A percentile compares a stretch with the other conserved stretches of the same genome.
phyloP scores from a whole-genome alignment of 2,329 filamentous ascomycete genomes.

The Teratosphaeria destructans region DNA sequence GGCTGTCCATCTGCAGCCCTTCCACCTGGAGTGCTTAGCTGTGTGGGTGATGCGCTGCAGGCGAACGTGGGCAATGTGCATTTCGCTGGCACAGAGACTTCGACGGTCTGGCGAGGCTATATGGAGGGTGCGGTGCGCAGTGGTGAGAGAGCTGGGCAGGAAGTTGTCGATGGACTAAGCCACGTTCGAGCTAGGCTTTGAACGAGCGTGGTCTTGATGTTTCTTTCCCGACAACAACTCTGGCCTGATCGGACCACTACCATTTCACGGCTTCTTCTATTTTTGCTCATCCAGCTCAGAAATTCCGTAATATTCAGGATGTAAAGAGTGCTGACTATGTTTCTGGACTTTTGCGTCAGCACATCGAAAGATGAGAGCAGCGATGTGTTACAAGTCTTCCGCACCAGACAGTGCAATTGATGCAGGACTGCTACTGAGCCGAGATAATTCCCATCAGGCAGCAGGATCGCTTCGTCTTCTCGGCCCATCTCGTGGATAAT shows the following conservation, averaged over 20 bases:
- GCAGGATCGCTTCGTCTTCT: background rate
- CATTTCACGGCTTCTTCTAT: too few relatives aligned
- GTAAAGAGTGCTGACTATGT: background rate
- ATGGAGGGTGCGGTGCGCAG: conserved; percentile 48
- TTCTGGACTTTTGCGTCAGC: background rate
- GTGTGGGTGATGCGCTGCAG: conserved; percentile 14
- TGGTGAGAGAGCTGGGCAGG: conserved; percentile 39
- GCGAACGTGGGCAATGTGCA: conserved; percentile 32
- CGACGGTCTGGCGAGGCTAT: conserved; percentile 45
- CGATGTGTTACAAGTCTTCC: too few relatives aligned
- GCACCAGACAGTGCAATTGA: background rate
- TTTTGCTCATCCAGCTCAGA: too few relatives aligned
- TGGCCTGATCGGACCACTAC: too few relatives aligned
- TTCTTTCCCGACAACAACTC: too few relatives aligned
- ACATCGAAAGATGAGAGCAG: too few relatives aligned
- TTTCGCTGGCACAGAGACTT: conserved; percentile 47
- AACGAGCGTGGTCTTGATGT: background rate
- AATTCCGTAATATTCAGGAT: background rate
- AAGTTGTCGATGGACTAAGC: conserved; percentile 28
- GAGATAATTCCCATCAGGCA: background rate
- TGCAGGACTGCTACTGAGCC: background rate
- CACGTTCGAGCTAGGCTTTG: background rate
- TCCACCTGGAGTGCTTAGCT: conserved; percentile 15
- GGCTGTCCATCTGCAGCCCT: conserved; percentile 21
- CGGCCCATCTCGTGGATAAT: background rate